These are phyloP conservation scores for Leccinum truebloodii DNA, from an alignment of 768 basidiomycete species.

Conservation along the genomic window DNA sequence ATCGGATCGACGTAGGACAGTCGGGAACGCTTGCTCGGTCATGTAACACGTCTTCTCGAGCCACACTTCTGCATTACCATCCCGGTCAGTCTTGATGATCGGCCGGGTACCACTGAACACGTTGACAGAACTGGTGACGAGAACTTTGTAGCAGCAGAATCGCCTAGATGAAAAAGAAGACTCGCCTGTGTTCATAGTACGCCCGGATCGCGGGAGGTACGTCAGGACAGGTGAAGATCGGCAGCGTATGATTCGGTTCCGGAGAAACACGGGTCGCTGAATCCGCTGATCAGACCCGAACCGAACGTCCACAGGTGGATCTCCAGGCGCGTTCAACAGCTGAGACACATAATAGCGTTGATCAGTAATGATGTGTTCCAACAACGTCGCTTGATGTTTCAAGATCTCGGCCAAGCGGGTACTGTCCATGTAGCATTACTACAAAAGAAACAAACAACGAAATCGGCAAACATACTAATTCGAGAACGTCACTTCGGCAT, in stretches of 20 bases:
- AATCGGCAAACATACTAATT: constrained; percentile 67
- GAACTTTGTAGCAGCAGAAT: not conserved
- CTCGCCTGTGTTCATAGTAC: constrained; percentile 86
- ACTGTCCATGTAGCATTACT: constrained; percentile 39
- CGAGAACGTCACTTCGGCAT: constrained; percentile 78
- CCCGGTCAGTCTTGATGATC: constrained; percentile 59
- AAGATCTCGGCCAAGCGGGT: constrained; percentile 83
- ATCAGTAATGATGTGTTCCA: constrained; percentile 83
- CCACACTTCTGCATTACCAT: constrained; percentile 78
- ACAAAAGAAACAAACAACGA: not conserved
- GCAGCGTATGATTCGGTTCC: constrained; percentile 74
- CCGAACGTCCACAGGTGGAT: constrained; percentile 80
- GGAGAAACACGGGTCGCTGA: constrained; percentile 81
- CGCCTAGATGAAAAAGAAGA: constrained; percentile 3
- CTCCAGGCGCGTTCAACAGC: constrained; percentile 67
- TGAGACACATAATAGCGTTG: constrained; percentile 85
- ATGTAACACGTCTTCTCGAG: constrained; percentile 86
- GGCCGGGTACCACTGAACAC: constrained; percentile 78
- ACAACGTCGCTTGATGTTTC: constrained; percentile 80
- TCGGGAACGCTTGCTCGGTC: constrained; percentile 89
- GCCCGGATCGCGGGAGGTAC: constrained; percentile 76
- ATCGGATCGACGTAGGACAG: constrained; percentile 87
- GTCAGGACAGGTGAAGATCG: constrained; percentile 84
- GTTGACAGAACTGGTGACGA: constrained; percentile 65
- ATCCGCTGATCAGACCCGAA: constrained; percentile 82